Evolutionary conservation across 2,329 filamentous ascomycete species (phyloP).

Genomic region (Fusarium proliferatum): DNA sequence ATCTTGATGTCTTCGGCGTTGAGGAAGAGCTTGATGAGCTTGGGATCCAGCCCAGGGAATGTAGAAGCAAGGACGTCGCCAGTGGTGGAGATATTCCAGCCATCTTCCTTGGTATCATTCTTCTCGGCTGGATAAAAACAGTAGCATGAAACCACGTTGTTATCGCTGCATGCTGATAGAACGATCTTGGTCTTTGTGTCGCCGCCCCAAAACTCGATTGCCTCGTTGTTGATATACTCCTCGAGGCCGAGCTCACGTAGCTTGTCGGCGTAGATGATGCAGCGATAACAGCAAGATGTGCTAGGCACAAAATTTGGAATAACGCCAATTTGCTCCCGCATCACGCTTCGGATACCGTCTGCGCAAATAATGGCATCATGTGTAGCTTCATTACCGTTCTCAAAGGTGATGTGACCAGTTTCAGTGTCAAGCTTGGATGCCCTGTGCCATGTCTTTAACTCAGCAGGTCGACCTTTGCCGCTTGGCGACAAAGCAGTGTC

Average conservation of each 20-base stretch:
- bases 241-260: slow-evolving; percentile 3
- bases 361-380: slow-evolving; percentile 18
- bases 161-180: slow-evolving; percentile 70
- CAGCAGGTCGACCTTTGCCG: not conserved
- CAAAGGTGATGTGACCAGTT: not conserved
- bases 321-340: slow-evolving; percentile 11
- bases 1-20: slow-evolving; percentile 69
- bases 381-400: slow-evolving; percentile 1
- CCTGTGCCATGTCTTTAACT: slow-evolving; percentile 9
- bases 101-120: slow-evolving; percentile 66
- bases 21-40: slow-evolving; percentile 64
- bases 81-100: slow-evolving; percentile 62
- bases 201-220: slow-evolving; percentile 74
- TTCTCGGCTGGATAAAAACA: slow-evolving; percentile 71
- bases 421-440: slow-evolving; percentile 2
- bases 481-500: not conserved
- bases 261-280: slow-evolving; percentile 13
- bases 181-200: slow-evolving; percentile 69
- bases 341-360: slow-evolving; percentile 11
- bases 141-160: slow-evolving; percentile 69
- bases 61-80: slow-evolving; percentile 66
- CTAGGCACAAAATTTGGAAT: not conserved
- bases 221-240: slow-evolving; percentile 46
- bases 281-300: slow-evolving; percentile 20
- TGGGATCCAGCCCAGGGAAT: slow-evolving; percentile 66